Evolutionary conservation across 495 filamentous ascomycete species (phyloP), one percentile per base, ranked within the genome.

Genomic region (Ramalina intermedia): DNA sequence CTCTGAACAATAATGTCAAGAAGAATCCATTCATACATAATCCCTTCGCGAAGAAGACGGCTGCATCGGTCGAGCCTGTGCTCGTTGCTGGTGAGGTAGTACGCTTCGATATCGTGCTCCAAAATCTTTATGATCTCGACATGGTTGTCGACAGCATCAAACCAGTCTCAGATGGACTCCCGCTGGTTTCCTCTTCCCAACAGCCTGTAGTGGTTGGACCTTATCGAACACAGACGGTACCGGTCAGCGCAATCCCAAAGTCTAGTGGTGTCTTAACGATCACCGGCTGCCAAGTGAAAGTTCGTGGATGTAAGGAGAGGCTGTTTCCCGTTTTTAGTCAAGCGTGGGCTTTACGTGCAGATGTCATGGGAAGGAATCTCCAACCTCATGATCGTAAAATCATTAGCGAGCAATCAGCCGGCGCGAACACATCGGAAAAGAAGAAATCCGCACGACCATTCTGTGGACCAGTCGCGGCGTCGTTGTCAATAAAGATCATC

Each of bases 51-150:
- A 87, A 86, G 62, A 16, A 42, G 8, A 21, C 38, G 36, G 70
- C 66, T 39, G 29, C 29, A 33, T 64, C 69, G 16, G 66, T 75
- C 12, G 82, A 91, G 51, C 68, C 69, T 50, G 68, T 87, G 13
- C 68, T 94, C 41, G 80, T 94, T 49, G 77, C 85, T 4, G 80
- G 79, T 24, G 90, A 96, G 61, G 62, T 71, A 54, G 80, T 82
- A 3, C 73, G 71, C 3, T 96, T 94, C 62, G 73, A 70, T 58
- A 72, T 96, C 26, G 85, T 80, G 7, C 69, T 98, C 4, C 93
- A 96, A 57, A 98, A 98, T 57, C 85, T 87, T 1, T 95, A 85
- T 59, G 89, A 96, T 46, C 84, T 96, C 56, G 87, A 96, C 42
- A 56, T 98, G 1, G 85, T 91, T 46, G 76, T 96, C 40, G 90